phyloP scores from a whole-genome alignment of 2,329 filamentous ascomycete species.

The Calcarisporium arbuscula region DNA sequence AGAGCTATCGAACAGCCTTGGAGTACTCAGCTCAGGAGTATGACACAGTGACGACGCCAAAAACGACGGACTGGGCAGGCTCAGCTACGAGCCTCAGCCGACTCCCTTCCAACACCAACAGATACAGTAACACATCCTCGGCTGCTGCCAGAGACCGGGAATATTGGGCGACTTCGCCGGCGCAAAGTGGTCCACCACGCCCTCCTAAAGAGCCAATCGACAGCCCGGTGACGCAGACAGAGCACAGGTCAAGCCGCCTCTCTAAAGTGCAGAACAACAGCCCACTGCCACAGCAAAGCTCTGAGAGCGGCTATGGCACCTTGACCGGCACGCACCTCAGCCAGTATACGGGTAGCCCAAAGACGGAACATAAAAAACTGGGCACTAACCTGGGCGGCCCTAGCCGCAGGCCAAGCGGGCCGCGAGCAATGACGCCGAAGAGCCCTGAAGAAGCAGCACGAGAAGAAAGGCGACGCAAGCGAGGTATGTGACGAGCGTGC shows the following conservation, averaged over 20 bases:
- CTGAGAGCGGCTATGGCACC: constrained; percentile 48
- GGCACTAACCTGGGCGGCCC: constrained; percentile 46
- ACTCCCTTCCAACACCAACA: constrained; percentile 38
- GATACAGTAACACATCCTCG: constrained; percentile 41
- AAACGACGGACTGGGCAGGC: constrained; percentile 56
- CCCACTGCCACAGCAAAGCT: constrained; percentile 50
- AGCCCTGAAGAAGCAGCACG: constrained; percentile 38
- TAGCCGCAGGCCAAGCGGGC: constrained; percentile 50
- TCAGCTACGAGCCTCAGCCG: constrained; percentile 54
- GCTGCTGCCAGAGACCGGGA: constrained; percentile 28
- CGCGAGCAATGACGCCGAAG: constrained; percentile 55
- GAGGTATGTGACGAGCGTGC: constrained; percentile 38
- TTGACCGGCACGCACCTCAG: constrained; percentile 40
- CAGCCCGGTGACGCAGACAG: constrained; percentile 31
- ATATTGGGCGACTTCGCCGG: constrained; percentile 40
- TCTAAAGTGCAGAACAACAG: constrained; percentile 48
- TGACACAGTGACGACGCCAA: constrained; percentile 52
- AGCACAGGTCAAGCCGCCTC: constrained; percentile 40
- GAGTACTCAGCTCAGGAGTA: constrained; percentile 68
- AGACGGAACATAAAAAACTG: constrained; percentile 51
- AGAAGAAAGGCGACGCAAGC: constrained; percentile 47
- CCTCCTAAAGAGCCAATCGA: constrained; percentile 59
- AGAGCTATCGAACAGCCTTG: constrained; percentile 64
- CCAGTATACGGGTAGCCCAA: constrained; percentile 48
- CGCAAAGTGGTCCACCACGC: constrained; percentile 42